Conservation (phyloP, 108 stramenopile genomes). For the Fragilaria radians region DNA sequence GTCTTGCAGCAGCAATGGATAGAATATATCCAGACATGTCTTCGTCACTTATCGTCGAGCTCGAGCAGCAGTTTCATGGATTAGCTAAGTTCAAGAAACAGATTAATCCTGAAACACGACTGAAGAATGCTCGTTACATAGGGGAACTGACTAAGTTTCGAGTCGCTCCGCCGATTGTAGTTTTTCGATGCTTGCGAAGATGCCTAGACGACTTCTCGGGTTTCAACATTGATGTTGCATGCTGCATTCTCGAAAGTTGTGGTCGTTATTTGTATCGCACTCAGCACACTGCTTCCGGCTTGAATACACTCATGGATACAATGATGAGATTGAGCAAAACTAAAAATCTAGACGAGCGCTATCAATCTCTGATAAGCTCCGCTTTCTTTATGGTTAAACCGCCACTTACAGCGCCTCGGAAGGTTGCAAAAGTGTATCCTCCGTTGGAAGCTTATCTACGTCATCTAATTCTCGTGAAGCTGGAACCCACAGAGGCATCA, state of each 20-base stretch:
- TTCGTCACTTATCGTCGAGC: slow-evolving; percentile 45
- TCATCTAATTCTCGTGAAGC: slow-evolving; percentile 56
- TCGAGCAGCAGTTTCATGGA: slow-evolving; percentile 84
- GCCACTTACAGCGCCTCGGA: slow-evolving; percentile 42
- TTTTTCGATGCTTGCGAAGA: slow-evolving; percentile 70
- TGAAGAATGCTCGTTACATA: slow-evolving; percentile 80
- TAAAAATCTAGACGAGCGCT: slow-evolving; percentile 75
- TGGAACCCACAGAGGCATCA: slow-evolving; percentile 52
- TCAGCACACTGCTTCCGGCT: slow-evolving; percentile 64
- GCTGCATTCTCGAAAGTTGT: slow-evolving; percentile 84
- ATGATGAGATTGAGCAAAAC: slow-evolving; percentile 86
- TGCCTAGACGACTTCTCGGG: slow-evolving; percentile 87
- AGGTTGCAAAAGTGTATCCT: slow-evolving; percentile 57
- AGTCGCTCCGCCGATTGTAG: slow-evolving; percentile 88
- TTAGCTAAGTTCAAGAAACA: slow-evolving; percentile 82
- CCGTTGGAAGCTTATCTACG: slow-evolving; percentile 82
- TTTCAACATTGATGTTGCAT: slow-evolving; percentile 83
- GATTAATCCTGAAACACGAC: slow-evolving; percentile 70
- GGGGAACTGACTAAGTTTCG: slow-evolving; percentile 93
- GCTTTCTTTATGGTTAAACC: slow-evolving; percentile 82
- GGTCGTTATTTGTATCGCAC: slow-evolving; percentile 83
- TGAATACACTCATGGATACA: slow-evolving; percentile 67
- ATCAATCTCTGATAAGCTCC: slow-evolving; percentile 70
- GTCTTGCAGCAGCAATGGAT: slow-evolving; percentile 79
- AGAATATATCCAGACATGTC: slow-evolving; percentile 65